Evolutionary conservation across 1,284 basidiomycete genomes (phyloP).

Genomic region (Cronartium quercuum): DNA sequence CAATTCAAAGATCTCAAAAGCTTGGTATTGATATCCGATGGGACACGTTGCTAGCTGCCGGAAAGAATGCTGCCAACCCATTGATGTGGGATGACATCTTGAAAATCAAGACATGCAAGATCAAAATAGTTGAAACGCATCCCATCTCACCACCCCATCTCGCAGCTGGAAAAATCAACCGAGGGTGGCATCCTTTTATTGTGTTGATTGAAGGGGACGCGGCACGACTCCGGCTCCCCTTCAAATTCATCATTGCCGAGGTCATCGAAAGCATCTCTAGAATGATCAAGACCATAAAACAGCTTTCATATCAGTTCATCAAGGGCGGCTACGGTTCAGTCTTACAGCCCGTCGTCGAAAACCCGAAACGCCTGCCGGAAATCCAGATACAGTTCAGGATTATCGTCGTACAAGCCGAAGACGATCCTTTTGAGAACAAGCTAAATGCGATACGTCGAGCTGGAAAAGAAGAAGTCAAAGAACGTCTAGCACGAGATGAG

Average conservation of each 20-base stretch:
- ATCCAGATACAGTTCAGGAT: conserved; percentile 59
- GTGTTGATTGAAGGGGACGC: conserved; percentile 59
- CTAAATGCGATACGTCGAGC: conserved; percentile 72
- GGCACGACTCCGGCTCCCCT: conserved; percentile 69
- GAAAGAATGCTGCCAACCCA: conserved; percentile 50
- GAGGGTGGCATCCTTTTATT: conserved; percentile 45
- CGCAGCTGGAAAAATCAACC: conserved; percentile 42
- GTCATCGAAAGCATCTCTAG: conserved; percentile 50
- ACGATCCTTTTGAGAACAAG: conserved; percentile 77
- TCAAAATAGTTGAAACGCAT: conserved; percentile 50
- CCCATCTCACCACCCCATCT: conserved; percentile 1
- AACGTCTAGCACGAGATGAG: conserved; percentile 69
- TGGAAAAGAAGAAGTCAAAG: conserved; percentile 67
- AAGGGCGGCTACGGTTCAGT: conserved; percentile 45
- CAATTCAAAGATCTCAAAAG: conserved; percentile 41
- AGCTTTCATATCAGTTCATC: conserved; percentile 51
- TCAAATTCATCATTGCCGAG: conserved; percentile 61
- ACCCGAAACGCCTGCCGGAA: conserved; percentile 53
- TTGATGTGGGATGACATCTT: conserved; percentile 72
- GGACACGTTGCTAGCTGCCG: conserved; percentile 52
- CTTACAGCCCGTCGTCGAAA: conserved; percentile 46
- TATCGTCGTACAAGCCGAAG: conserved; percentile 67
- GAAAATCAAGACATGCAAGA: conserved; percentile 59
- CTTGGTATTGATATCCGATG: conserved; percentile 45
- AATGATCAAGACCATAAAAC: conserved; percentile 52